These are phyloP conservation scores for Apiospora saccharicola DNA, from an alignment of 2,329 filamentous ascomycete species.

Conservation along the genomic window DNA sequence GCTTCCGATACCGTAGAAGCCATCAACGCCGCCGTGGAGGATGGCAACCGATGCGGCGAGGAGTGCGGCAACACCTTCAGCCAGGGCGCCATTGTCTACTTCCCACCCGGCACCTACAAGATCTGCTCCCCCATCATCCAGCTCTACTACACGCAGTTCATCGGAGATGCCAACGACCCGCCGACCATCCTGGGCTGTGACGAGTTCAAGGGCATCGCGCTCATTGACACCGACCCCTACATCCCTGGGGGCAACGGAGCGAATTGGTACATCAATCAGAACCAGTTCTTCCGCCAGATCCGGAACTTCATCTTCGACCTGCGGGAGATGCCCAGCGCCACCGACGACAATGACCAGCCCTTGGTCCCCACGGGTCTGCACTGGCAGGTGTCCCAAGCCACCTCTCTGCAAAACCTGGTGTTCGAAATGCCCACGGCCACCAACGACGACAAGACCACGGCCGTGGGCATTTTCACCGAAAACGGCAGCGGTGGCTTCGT, in stretches of 20 bases:
- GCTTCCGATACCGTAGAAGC: conserved; percentile 11
- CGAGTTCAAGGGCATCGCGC: conserved; percentile 26
- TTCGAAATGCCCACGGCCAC: neutral
- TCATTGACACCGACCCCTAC: conserved; percentile 29
- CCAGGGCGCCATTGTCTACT: conserved; percentile 30
- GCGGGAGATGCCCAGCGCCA: conserved; percentile 11
- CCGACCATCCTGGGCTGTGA: too few relatives aligned
- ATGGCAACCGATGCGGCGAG: conserved; percentile 26
- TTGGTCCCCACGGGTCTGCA: conserved; percentile 25
- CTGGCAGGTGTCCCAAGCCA: neutral
- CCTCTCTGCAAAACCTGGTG: neutral
- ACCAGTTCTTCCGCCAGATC: conserved; percentile 28
- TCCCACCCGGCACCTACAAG: conserved; percentile 30
- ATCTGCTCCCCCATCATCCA: conserved; percentile 25
- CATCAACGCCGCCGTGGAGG: conserved; percentile 30
- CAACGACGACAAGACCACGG: neutral
- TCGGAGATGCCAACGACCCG: conserved; percentile 1
- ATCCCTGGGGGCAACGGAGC: conserved; percentile 22
- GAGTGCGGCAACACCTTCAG: conserved; percentile 25
- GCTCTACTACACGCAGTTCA: conserved; percentile 52
- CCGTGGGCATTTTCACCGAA: conserved; percentile 27
- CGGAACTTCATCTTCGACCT: conserved; percentile 29
- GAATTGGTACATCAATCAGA: conserved; percentile 28
- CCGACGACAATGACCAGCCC: conserved; percentile 48
- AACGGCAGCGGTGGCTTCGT: conserved; percentile 27